phyloP scores from a whole-genome alignment of 2,329 filamentous ascomycete species.

The Xylogone sp. region DNA sequence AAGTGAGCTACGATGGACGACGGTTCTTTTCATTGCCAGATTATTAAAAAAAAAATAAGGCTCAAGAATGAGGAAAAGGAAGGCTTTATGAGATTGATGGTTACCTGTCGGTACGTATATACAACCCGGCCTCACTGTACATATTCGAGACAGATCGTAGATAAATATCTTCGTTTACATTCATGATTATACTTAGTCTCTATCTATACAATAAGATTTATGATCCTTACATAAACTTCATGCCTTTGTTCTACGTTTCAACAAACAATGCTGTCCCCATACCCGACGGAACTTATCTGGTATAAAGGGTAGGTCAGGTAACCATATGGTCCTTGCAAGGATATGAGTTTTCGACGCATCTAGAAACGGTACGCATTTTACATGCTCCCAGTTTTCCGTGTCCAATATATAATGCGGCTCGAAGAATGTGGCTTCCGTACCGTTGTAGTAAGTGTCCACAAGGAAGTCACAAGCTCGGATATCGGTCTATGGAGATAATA shows the following conservation, averaged over 20 bases:
- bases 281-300: conserved; percentile 67
- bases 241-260: conserved; percentile 50
- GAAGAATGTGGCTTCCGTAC: conserved; percentile 52
- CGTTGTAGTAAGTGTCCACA: conserved; percentile 79
- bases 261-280: conserved; percentile 87
- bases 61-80: no score
- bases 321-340: conserved; percentile 74
- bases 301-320: conserved; percentile 68
- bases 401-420: conserved; percentile 82
- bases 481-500: conserved; percentile 47
- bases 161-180: no score
- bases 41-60: no score
- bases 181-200: no score
- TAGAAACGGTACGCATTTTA: conserved; percentile 75
- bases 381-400: conserved; percentile 68
- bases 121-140: no score
- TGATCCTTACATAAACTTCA: neutral
- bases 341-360: conserved; percentile 72
- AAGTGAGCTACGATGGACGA: neutral
- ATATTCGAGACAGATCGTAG: no score
- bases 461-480: conserved; percentile 75
- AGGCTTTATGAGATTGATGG: no score
- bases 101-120: no score
- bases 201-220: no score
- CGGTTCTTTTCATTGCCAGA: no score